phyloP scores from a whole-genome alignment of 768 basidiomycete genomes.

The Ephemerocybe angulata region DNA sequence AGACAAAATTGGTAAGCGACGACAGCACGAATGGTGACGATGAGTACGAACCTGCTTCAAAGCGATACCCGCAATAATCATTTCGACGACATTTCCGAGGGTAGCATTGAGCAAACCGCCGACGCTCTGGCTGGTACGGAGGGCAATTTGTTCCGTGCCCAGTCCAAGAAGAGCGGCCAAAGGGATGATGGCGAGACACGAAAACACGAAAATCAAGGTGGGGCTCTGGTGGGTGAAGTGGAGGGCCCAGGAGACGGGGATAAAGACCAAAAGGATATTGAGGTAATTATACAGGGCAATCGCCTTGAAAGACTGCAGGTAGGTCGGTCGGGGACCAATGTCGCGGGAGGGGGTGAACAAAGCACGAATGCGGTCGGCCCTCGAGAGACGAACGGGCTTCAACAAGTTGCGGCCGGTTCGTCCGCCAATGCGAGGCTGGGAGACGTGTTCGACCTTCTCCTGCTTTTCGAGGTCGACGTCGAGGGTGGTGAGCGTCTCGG shows the following conservation, averaged over 20 bases:
- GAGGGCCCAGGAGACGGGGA: conserved; percentile 49
- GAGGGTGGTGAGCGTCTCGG: conserved; percentile 7
- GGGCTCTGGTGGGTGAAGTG: conserved; percentile 43
- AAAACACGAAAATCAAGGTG: conserved; percentile 46
- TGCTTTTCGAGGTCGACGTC: conserved; percentile 13
- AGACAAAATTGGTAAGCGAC: conserved; percentile 12
- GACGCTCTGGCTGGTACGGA: conserved; percentile 45
- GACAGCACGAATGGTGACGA: background rate
- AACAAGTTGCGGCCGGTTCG: background rate
- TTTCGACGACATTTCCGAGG: conserved; percentile 49
- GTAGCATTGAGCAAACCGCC: conserved; percentile 54
- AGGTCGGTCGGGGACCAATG: conserved; percentile 34
- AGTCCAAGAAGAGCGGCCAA: conserved; percentile 49
- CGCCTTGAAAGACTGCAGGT: conserved; percentile 28
- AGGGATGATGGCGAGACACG: conserved; percentile 47
- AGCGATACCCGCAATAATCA: conserved; percentile 48
- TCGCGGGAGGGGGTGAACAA: conserved; percentile 30
- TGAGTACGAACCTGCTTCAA: conserved; percentile 28
- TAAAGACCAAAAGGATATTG: conserved; percentile 46
- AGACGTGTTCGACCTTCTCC: conserved; percentile 4
- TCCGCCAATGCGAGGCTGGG: background rate
- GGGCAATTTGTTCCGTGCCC: conserved; percentile 51
- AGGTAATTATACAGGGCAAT: conserved; percentile 31
- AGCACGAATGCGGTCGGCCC: conserved; percentile 23
- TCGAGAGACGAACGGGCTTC: conserved; percentile 5